Evolutionary conservation across 164 flowering plant genomes (phyloP).

Genomic region (Nymphaea thermarum): DNA sequence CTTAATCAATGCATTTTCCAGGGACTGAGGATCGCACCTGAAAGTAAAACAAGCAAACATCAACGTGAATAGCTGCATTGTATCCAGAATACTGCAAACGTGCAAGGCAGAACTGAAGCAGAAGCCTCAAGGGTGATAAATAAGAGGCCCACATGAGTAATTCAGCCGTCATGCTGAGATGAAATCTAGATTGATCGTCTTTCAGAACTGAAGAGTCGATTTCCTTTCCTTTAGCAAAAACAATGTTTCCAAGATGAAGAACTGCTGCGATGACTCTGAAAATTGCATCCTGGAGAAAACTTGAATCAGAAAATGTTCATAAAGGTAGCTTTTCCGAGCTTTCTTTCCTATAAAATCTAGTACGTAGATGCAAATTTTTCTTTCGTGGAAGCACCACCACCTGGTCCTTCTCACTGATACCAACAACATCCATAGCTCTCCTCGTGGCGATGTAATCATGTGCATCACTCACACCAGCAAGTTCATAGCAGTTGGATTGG

Average conservation of each 20-base stretch:
- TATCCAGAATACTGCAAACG: too few species aligned
- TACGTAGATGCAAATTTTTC: not conserved
- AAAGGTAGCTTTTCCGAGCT: not conserved
- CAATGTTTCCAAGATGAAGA: conserved; percentile 78
- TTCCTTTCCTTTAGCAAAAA: conserved; percentile 57
- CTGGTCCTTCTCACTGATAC: conserved; percentile 69
- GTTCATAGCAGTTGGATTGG: conserved; percentile 79
- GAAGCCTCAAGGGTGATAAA: conserved; percentile 1
- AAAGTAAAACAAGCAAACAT: conserved; percentile 3
- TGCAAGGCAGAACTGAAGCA: not conserved
- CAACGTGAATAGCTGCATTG: not conserved
- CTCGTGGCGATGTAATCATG: conserved; percentile 66
- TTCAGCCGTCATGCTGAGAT: conserved; percentile 66
- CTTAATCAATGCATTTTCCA: conserved; percentile 74
- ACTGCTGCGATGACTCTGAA: conserved; percentile 81
- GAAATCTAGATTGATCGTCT: conserved; percentile 59
- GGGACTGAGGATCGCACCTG: conserved; percentile 64
- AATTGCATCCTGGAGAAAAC: conserved; percentile 56
- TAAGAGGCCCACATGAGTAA: conserved; percentile 47
- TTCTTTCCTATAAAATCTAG: not conserved
- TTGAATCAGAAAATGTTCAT: conserved; percentile 1
- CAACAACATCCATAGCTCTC: conserved; percentile 85
- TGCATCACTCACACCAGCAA: conserved; percentile 59
- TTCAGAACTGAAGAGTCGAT: conserved; percentile 52
- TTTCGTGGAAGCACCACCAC: conserved; percentile 19